Evolutionary conservation across 2,329 filamentous ascomycete genomes (phyloP), one percentile per base, ranked within the genome.

Genomic region (Ambrosiella beaveri): DNA sequence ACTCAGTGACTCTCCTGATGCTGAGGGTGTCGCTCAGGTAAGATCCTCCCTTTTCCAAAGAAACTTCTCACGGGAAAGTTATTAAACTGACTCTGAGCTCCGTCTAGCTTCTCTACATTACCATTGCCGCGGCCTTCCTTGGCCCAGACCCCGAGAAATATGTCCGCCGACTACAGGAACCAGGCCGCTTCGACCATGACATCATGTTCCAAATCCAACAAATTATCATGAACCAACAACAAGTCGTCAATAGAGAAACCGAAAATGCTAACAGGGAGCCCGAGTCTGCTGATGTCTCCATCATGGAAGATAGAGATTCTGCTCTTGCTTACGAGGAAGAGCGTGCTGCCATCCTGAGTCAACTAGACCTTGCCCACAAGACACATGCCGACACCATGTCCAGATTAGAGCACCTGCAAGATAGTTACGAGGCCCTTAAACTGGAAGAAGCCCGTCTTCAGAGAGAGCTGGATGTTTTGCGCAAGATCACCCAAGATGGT

Each of bases 371-470:
- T 5, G 70, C 78, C 49, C 78, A 73, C 63, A 81, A 80, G 65
- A 74, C 74, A 45, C 73, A 79, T 58, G 80, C 78, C 49, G 77
- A 81, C 65, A 74, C 80, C 61, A 76, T 78, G 58, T 76, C 79
- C 5, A 75, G 80, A 17, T 71, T 83, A 54, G 80, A 81, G 59
- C 74, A 78, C 64, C 69, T 84, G 15, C 76, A 81, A 63, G 74
- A 77, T 61, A 81, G 75, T 55, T 75, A 87, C 62, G 82, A 88
- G 62, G 78, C 81, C 62, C 70, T 86, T 51, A 78, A 84, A 63
- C 75, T 78, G 53, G 75, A 85, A 64, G 79, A 82, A 57, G 76
- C 80, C 60, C 75, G 76, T 63, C 73, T 79, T 47, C 74, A 79
- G 57, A 70, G 74, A 38, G 75, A 80, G 65, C 73, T 77, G 7